These are phyloP conservation scores for Oryza punctata DNA, from an alignment of 176 grass and related monocot genomes.

Conservation along the genomic window DNA sequence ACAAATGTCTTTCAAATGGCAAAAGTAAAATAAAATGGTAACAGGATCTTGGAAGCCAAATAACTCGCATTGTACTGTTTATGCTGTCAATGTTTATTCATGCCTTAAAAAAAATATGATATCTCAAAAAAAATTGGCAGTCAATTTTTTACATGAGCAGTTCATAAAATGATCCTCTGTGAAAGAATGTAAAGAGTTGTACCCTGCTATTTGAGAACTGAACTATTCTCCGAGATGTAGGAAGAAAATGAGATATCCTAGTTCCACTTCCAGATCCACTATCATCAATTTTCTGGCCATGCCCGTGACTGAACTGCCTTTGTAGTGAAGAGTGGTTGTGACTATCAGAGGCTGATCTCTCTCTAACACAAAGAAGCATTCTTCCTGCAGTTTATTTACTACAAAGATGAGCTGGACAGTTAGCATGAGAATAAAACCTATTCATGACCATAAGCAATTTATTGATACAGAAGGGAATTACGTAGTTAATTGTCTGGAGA, in stretches of 20 bases:
- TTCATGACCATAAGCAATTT: constrained; percentile 9
- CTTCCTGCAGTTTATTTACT: constrained; percentile 48
- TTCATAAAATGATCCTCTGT: neutral
- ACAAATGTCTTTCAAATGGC: neutral
- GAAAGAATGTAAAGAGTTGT: constrained; percentile 13
- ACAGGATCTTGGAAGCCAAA: neutral
- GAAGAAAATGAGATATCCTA: constrained; percentile 85
- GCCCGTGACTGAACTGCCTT: constrained; percentile 87
- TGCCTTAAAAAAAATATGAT: neutral
- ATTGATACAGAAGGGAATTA: neutral
- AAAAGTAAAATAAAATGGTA: neutral
- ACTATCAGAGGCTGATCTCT: constrained; percentile 65
- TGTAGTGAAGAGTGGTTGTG: constrained; percentile 76
- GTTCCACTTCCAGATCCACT: constrained; percentile 58
- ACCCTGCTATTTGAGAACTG: constrained; percentile 97
- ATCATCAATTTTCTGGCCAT: constrained; percentile 65
- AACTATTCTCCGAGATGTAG: constrained; percentile 91
- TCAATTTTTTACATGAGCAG: neutral
- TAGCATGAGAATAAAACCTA: neutral
- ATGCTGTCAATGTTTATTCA: neutral
- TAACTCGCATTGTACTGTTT: neutral
- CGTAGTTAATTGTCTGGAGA: neutral
- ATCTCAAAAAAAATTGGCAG: neutral
- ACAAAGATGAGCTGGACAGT: neutral
- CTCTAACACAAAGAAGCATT: constrained; percentile 95